Conservation (phyloP, 495 filamentous ascomycete genomes). For the Amphirosellinia nigrospora region DNA sequence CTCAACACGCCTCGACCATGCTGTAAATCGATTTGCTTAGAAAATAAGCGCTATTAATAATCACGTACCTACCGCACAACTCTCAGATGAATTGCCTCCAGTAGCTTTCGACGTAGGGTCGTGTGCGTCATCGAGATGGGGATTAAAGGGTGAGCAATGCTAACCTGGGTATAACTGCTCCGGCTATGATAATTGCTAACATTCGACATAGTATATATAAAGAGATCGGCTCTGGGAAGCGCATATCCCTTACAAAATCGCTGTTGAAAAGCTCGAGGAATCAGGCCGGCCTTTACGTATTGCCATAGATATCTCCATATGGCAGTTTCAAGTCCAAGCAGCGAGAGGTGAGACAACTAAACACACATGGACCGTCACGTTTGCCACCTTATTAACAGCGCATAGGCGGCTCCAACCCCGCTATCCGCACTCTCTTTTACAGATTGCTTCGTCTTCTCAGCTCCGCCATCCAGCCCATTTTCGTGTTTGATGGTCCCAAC, state of each 20-base stretch:
- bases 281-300: constrained; percentile 77
- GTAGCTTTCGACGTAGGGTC: not conserved
- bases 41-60: not conserved
- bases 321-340: constrained; percentile 93
- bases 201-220: constrained; percentile 72
- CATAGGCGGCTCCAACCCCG: constrained; percentile 83
- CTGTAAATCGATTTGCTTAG: not conserved
- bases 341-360: constrained; percentile 62
- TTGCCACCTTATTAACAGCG: not conserved
- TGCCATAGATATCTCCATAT: constrained; percentile 95
- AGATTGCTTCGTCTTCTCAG: constrained; percentile 83
- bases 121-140: constrained; percentile 53
- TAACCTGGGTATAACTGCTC: not conserved
- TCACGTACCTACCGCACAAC: not conserved
- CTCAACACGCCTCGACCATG: not conserved
- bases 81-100: constrained; percentile 17
- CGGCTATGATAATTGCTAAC: constrained; percentile 30
- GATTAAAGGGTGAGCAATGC: constrained; percentile 60
- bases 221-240: constrained; percentile 81
- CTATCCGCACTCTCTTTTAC: constrained; percentile 90
- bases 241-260: constrained; percentile 84
- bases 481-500: constrained; percentile 92
- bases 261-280: constrained; percentile 73
- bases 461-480: constrained; percentile 83
- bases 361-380: not conserved